phyloP scores from a whole-genome alignment of 306 rosid genomes.

The Sicyos baderoa region DNA sequence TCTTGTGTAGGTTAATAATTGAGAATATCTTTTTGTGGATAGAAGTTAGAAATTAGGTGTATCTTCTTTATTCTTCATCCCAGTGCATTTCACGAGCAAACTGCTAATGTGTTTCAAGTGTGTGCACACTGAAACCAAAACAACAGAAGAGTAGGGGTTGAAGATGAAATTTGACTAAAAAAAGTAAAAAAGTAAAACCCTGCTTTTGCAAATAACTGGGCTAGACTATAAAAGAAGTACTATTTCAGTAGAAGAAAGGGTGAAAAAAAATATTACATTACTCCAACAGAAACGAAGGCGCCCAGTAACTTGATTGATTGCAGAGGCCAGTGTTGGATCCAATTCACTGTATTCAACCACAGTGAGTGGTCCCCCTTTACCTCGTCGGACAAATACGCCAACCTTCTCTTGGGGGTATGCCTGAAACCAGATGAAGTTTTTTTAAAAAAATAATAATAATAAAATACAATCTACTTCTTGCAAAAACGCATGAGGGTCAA shows the following conservation, averaged over 20 bases:
- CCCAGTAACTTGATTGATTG: constrained; percentile 84
- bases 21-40: background rate
- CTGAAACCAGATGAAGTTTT: constrained; percentile 33
- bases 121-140: background rate
- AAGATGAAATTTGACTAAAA: background rate
- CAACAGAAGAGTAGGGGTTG: background rate
- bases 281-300: constrained; percentile 99
- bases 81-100: background rate
- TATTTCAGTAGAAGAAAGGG: constrained; percentile 22
- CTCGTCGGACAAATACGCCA: constrained; percentile 90
- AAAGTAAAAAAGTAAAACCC: background rate
- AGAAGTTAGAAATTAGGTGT: background rate
- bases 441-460: background rate
- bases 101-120: background rate
- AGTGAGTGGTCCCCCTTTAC: constrained; percentile 94
- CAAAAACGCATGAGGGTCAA: background rate
- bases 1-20: background rate
- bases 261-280: constrained; percentile 51
- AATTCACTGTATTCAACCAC: constrained; percentile 93
- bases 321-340: constrained; percentile 70
- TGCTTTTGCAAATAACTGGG: background rate
- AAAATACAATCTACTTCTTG: background rate
- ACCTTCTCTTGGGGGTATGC: constrained; percentile 99
- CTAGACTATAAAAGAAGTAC: constrained; percentile 4
- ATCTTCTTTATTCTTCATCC: background rate